Percentiles rank a stretch among this genome's conserved stretches.
Conservation (phyloP, 345 rosid genomes). For the Populus alba region DNA sequence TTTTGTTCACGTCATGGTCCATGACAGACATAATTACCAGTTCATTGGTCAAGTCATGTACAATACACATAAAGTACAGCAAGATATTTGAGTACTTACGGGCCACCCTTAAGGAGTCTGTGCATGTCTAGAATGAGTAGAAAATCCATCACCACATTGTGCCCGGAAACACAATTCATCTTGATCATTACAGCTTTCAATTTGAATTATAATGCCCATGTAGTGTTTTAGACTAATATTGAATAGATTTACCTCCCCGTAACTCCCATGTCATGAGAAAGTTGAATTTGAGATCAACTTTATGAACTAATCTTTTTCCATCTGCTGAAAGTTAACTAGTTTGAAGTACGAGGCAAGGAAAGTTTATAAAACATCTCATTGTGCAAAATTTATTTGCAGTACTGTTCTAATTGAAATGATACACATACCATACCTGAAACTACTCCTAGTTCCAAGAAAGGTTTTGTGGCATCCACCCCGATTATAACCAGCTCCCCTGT, state of each 20-base stretch:
- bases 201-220: not conserved
- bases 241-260: slow-evolving; percentile 22
- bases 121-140: slow-evolving; percentile 36
- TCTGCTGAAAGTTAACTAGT: slow-evolving; percentile 1
- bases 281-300: slow-evolving; percentile 17
- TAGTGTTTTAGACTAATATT: no score
- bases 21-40: not conserved
- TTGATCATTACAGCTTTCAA: not conserved
- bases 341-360: no score
- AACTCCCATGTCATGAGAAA: slow-evolving; percentile 39
- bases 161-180: slow-evolving; percentile 22
- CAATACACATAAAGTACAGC: no score
- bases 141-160: slow-evolving; percentile 48
- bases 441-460: slow-evolving; percentile 40
- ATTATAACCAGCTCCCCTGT: slow-evolving; percentile 43
- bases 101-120: slow-evolving; percentile 46
- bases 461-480: slow-evolving; percentile 36
- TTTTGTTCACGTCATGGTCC: not conserved
- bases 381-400: not conserved
- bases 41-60: no score
- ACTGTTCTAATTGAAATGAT: not conserved
- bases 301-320: slow-evolving; percentile 19
- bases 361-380: not conserved
- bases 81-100: slow-evolving; percentile 33
- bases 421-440: slow-evolving; percentile 43